Base-by-base conservation (phyloP, 1,284 basidiomycete species). In the Erythrobasidium hasegawianum region DNA sequence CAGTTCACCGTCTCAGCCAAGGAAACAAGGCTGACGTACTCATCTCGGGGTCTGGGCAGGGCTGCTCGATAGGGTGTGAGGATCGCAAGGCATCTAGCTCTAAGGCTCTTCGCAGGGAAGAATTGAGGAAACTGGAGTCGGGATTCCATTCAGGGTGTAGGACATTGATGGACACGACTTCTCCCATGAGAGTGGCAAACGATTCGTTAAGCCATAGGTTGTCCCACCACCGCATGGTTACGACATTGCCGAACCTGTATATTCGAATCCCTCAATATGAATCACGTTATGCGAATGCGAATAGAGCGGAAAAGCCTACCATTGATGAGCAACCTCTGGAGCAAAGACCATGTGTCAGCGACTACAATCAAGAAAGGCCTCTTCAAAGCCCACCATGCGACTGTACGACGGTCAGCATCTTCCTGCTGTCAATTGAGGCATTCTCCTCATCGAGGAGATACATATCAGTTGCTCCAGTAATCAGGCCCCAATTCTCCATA, bases 41-140 rank as follows among this genome's bases (percentile, higher is more conserved):
- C 76, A 88, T 84, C 74, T 89, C 87, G 13, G 89, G 87, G 75
- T 94, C 89, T 0, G 89, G 89, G 74, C 88, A 91, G 10, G 88
- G 87, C 22, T 97, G 90, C 78, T 98, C 92, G 74, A 98, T 91
- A 0, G 94, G 89, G 78, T 98, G 95, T 33, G 90, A 94, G 13
- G 92, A 95, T 14, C 89, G 81, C 77, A 93, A 90, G 10, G 89
- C 85, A 75, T 98, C 95, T 62, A 97, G 83, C 40, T 81, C 80
- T 38, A 96, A 82, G 11, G 94, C 92, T 27, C 77, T 73, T 52
- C 78, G 77, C 33, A 83, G 75, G 71, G 83, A 82, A 27, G 75
- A 72, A 66, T 79, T 81, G 73, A 84, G 79, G 78, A 84, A 84
- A 59, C 79, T 77, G 29, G 78, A 77, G 59, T 81, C 78, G 33